Conservation (phyloP, 306 rosid genomes). For the Fragaria iinumae region DNA sequence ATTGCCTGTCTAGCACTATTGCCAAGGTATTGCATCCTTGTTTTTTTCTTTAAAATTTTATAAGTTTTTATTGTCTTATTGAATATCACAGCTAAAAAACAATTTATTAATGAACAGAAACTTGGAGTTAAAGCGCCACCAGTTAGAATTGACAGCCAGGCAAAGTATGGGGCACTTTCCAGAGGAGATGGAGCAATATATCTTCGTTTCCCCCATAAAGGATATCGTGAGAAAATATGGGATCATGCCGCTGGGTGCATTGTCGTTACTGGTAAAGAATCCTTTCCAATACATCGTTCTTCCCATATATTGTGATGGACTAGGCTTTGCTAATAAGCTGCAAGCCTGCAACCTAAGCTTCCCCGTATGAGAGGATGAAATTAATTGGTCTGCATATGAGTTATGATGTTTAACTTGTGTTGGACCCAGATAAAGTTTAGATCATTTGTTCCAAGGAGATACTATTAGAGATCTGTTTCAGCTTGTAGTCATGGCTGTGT, state of each 20-base stretch:
- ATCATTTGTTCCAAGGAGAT: background rate
- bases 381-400: background rate
- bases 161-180: constrained; percentile 89
- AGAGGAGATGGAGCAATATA: constrained; percentile 98
- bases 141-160: constrained; percentile 96
- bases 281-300: background rate
- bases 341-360: background rate
- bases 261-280: constrained; percentile 74
- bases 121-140: constrained; percentile 94
- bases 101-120: constrained; percentile 54
- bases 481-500: background rate
- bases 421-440: background rate
- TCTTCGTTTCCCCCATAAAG: constrained; percentile 82
- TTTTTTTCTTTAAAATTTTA: constrained; percentile 9
- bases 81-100: constrained; percentile 9
- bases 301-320: background rate
- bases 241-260: constrained; percentile 98
- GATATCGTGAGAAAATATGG: constrained; percentile 96
- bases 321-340: background rate
- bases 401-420: background rate
- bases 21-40: constrained; percentile 49
- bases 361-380: background rate
- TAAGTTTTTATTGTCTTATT: background rate
- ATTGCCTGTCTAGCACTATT: constrained; percentile 76
- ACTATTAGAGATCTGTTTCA: background rate